phyloP scores from a whole-genome alignment of 306 rosid species.

The Cicer chorassanicum region DNA sequence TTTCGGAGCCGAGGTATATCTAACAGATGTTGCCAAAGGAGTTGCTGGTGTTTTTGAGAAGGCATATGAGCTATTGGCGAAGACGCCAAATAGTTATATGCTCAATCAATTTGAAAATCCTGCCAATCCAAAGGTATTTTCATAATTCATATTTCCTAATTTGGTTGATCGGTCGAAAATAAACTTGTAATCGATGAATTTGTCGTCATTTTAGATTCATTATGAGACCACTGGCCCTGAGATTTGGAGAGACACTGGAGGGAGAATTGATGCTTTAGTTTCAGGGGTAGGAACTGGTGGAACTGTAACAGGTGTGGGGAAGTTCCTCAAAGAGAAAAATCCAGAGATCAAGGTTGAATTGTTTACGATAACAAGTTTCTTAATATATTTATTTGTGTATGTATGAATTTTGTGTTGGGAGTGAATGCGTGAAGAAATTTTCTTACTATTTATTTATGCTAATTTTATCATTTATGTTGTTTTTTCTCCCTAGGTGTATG shows the following conservation, averaged over 20 bases:
- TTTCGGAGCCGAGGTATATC: slow-evolving; percentile 78
- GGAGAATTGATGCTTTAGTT: slow-evolving; percentile 68
- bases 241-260: slow-evolving; percentile 85
- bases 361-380: background rate
- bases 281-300: slow-evolving; percentile 91
- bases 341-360: slow-evolving; percentile 69
- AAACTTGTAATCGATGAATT: background rate
- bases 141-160: slow-evolving; percentile 11
- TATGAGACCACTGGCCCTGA: slow-evolving; percentile 92
- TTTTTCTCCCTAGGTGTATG: slow-evolving; percentile 57
- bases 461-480: slow-evolving; percentile 6
- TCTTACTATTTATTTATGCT: background rate
- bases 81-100: slow-evolving; percentile 61
- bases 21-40: slow-evolving; percentile 74
- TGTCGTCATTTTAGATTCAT: slow-evolving; percentile 60
- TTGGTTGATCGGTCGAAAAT: slow-evolving; percentile 10
- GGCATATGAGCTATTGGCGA: slow-evolving; percentile 57
- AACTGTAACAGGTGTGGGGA: slow-evolving; percentile 71
- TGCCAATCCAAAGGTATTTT: slow-evolving; percentile 66
- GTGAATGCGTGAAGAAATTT: slow-evolving; percentile 14
- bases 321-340: slow-evolving; percentile 76
- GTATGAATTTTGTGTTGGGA: slow-evolving; percentile 5
- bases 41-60: slow-evolving; percentile 55
- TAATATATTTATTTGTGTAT: background rate
- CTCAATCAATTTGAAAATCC: slow-evolving; percentile 71